Evolutionary conservation across 2,329 filamentous ascomycete genomes (phyloP).

Genomic region (Trichoderma guizhouense): DNA sequence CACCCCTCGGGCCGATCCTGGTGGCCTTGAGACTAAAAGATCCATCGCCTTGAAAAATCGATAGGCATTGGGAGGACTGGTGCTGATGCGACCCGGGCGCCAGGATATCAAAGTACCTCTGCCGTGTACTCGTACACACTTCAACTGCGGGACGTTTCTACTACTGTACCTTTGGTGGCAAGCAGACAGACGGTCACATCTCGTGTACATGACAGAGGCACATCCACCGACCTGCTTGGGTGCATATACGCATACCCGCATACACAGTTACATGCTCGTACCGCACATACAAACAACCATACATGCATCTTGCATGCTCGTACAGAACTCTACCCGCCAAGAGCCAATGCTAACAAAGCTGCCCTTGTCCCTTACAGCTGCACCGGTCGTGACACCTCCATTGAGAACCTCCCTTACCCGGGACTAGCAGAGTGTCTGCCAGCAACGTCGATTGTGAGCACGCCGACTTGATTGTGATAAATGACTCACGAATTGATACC

Average conservation of each 20-base stretch:
- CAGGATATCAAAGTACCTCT: background rate
- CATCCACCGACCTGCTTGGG: background rate
- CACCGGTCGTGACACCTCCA: background rate
- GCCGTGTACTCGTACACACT: background rate
- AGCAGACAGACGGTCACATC: background rate
- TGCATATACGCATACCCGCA: conserved; percentile 12
- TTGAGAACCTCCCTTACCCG: background rate
- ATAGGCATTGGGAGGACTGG: background rate
- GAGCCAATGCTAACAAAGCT: background rate
- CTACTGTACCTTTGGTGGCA: background rate
- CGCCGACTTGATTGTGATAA: background rate
- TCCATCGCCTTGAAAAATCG: background rate
- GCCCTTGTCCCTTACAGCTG: conserved; percentile 15
- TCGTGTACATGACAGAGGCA: background rate
- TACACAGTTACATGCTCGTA: conserved; percentile 2
- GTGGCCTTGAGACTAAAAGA: background rate
- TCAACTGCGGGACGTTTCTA: too few species aligned
- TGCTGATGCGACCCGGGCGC: background rate
- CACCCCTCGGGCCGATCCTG: conserved; percentile 16
- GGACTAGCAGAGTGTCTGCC: background rate
- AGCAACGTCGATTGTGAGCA: background rate
- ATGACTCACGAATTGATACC: conserved; percentile 17
- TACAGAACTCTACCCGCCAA: conserved; percentile 8
- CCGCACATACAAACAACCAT: conserved; percentile 8
- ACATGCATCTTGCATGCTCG: conserved; percentile 13